Base-by-base conservation (phyloP, 2,329 filamentous ascomycete genomes). In the Phaeosphaeriaceae sp. region DNA sequence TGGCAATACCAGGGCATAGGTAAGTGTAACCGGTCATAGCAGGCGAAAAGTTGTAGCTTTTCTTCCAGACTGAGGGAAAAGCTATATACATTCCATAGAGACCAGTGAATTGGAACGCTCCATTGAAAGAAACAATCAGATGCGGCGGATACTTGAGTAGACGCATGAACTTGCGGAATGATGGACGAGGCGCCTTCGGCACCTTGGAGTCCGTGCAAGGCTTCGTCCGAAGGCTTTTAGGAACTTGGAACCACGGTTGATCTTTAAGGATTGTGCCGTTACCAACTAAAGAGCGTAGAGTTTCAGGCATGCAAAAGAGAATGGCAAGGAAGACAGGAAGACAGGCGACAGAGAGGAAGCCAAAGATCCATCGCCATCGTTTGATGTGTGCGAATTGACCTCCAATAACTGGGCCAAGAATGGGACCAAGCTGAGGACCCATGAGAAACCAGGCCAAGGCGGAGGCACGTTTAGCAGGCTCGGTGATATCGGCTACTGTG, bases 311-410 rank as follows among this genome's bases (percentile, higher is more conserved):
- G 46, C 69, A 71, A 43, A 79, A 68, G 16, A 71, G 21, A 16
- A 77, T 64, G 3, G 65, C 50, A 5, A 60, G 38, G 38, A 65
- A 68, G 5, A 68, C 60, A 18, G 58, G 71, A 18, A 62, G 50
- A 57, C 52, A 67, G 2, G 52, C 48, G 35, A 58, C 16, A 51
- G 52, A 69, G 18, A 71, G 52, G 36, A 78, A 77, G 1, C 73
- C 76, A 49, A 79, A 79, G 3, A 74, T 67, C 76, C 76, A 79
- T 52, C 77, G 61, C 77, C 77, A 79, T 4, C 58, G 1, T 65
- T 53, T 1, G 47, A 46, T 2, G 63, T 61, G n/a, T 3, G 73
- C 70, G 23, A 79, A 67, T 16, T 66, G 64, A 18, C 76, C 77
- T 4, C 77, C 77, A 2, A 79, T 60, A 0, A 78, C 55, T 0